Base-by-base conservation (phyloP, 768 basidiomycete genomes). In the Pisolithus marmoratus region DNA sequence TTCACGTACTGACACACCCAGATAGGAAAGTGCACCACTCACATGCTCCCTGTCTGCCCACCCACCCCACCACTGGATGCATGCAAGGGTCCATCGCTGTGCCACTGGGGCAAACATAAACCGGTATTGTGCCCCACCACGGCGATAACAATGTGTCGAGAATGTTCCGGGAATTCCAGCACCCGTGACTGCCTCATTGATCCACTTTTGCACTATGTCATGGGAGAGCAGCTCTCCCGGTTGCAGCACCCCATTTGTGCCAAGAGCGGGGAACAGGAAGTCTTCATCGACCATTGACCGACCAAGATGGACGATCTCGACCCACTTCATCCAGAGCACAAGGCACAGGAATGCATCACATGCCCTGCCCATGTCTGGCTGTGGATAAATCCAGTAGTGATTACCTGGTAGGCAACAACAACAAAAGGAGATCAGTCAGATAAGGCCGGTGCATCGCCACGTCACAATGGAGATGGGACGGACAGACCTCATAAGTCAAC, bases 11-110 rank as follows among this genome's bases (percentile, higher is more conserved):
- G n/a, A 8, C 14, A 22, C 17, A 31, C 26, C 12, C 31, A 49
- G 37, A 50, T 22, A 17, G 27, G 26, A n/a, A 46, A 11, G 31
- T 9, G 20, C 1, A 11, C 14, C 15, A 60, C 67, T 36, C 42
- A 73, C 72, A 46, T 70, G 63, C 52, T 75, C 72, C 0, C 65
- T 61, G 23, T 58, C 57, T 15, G 71, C 71, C 74, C 73, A 74
- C 11, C 72, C 71, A 0, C 72, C 74, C 73, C 74, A 76, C 74
- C 73, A 75, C 6, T 59, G 60, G 5, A 74, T 63, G 2, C 42
- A 57, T 8, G 48, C 57, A 19, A 76, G 53, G 0, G 69, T 61
- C 74, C 75, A 77, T 4, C 64, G 56, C 40, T 69, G 48, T 0
- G 66, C 63, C 4, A 68, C 15, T 0, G 68, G 73, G 2, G 72